Evolutionary conservation across 2,329 filamentous ascomycete species (phyloP).

Genomic region (Aulographum hederae): DNA sequence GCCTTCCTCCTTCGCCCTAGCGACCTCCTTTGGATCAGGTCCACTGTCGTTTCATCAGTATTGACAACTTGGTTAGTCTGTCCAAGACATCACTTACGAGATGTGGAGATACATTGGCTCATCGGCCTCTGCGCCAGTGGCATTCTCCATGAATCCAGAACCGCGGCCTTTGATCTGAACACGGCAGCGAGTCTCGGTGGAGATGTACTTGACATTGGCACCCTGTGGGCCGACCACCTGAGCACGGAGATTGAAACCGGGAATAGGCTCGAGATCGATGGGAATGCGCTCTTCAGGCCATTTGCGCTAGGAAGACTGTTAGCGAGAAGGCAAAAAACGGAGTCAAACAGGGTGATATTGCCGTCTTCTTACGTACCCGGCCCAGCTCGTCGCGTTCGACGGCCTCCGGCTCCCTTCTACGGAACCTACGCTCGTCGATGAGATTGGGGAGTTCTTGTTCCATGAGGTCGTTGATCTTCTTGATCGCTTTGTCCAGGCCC

Average conservation of each 20-base stretch:
- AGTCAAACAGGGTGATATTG: slow-evolving; percentile 1
- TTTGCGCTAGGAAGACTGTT: slow-evolving; percentile 51
- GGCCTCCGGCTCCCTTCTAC: slow-evolving; percentile 50
- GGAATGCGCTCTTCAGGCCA: slow-evolving; percentile 96
- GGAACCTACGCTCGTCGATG: slow-evolving; percentile 85
- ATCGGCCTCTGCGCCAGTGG: slow-evolving; percentile 78
- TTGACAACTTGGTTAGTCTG: background rate
- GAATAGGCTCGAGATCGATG: slow-evolving; percentile 76
- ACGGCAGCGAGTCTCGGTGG: slow-evolving; percentile 83
- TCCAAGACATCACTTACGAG: slow-evolving; percentile 39
- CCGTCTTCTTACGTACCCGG: slow-evolving; percentile 39
- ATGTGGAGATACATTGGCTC: slow-evolving; percentile 96
- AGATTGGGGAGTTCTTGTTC: slow-evolving; percentile 89
- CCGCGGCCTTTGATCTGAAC: slow-evolving; percentile 97
- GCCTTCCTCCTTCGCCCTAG: slow-evolving; percentile 74
- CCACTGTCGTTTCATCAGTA: slow-evolving; percentile 35
- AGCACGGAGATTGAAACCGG: slow-evolving; percentile 87
- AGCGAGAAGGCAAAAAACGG: slow-evolving; percentile 9
- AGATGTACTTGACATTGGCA: slow-evolving; percentile 94
- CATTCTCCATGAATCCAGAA: slow-evolving; percentile 81
- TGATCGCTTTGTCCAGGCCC: slow-evolving; percentile 75
- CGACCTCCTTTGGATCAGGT: slow-evolving; percentile 71
- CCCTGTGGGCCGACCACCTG: slow-evolving; percentile 92
- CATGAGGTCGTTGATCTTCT: slow-evolving; percentile 86
- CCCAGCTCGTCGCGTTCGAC: slow-evolving; percentile 85